Evolutionary conservation across 345 rosid genomes (phyloP), one percentile per base, ranked within the genome.

Genomic region (Bretschneidera sinensis): DNA sequence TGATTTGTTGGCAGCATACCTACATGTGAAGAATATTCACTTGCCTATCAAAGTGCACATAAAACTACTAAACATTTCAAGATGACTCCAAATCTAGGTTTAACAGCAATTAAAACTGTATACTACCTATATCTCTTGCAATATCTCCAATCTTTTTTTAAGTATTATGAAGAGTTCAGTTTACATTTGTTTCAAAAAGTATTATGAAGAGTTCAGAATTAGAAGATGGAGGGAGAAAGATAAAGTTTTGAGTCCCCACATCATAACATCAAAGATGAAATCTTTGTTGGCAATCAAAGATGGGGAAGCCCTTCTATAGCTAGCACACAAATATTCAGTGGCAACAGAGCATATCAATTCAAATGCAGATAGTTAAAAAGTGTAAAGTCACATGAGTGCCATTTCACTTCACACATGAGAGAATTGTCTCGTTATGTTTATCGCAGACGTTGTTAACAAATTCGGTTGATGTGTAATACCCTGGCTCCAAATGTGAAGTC

Each of bases 1-100:
- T 49, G 97, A 87, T 68, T 79, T 84, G 59, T 85, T 89, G 43
- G 97, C 96, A n/a, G 85, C 21, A 45, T 84, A 92, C 91, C 97
- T 92, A 63, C 34, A 73, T 39, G 45, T 39, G 45, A 39, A 14
- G 10, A 39, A 39, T 14, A 7, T 14, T 39, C 45, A 14, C 16
- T 39, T 7, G 45, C 45, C 45, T n/a, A n/a, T n/a, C n/a, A n/a
- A n/a, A n/a, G n/a, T n/a, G n/a, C n/a, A n/a, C n/a, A n/a, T n/a
- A n/a, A n/a, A n/a, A n/a, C n/a, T n/a, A 39, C 15, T 1, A 39
- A 39, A 39, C 35, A 11, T 39, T 5, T 11, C 6, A 39, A 39
- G 45, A 39, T 39, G 1, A 11, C 6, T 11, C 45, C 4, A 5
- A 1, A 5, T 39, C 4, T 39, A 5, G 4, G 15, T 11, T 39